A percentile compares a stretch with the other conserved stretches of the same genome.
phyloP scores from a whole-genome alignment of 2,329 filamentous ascomycete genomes.

The Alternaria infectoria region DNA sequence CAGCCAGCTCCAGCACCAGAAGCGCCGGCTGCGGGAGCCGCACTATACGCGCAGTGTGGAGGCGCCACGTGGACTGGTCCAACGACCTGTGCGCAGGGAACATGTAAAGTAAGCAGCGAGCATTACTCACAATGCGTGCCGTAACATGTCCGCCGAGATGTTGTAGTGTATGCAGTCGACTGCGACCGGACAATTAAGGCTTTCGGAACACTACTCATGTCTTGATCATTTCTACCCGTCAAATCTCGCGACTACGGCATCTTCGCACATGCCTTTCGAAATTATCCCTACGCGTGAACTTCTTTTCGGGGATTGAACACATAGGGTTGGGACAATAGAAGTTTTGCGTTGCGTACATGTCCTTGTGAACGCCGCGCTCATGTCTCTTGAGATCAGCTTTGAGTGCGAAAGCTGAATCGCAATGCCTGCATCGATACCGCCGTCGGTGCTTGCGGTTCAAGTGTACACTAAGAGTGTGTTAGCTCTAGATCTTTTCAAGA shows the following conservation, averaged over 20 bases:
- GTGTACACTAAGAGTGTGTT: slow-evolving; percentile 10
- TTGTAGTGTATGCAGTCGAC: neutral
- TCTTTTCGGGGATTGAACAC: slow-evolving; percentile 13
- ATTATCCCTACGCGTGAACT: slow-evolving; percentile 17
- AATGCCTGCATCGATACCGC: slow-evolving; percentile 14
- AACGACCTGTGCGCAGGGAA: slow-evolving; percentile 33
- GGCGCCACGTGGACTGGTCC: slow-evolving; percentile 29
- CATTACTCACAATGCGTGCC: slow-evolving; percentile 35
- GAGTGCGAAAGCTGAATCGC: slow-evolving; percentile 10
- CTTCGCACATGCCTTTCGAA: slow-evolving; percentile 17
- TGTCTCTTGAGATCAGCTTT: slow-evolving; percentile 22
- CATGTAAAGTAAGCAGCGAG: slow-evolving; percentile 33
- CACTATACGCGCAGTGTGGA: slow-evolving; percentile 27
- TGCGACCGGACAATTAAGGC: neutral
- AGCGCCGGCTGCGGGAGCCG: neutral
- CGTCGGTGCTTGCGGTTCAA: slow-evolving; percentile 22
- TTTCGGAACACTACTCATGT: neutral
- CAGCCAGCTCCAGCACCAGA: neutral
- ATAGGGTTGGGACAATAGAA: slow-evolving; percentile 13
- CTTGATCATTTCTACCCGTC: neutral
- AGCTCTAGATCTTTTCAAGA: neutral
- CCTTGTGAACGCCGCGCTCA: slow-evolving; percentile 13
- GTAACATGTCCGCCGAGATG: neutral
- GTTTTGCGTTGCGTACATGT: neutral
- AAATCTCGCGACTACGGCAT: neutral